Conservation (phyloP, 306 rosid genomes). For the Rubus idaeus region DNA sequence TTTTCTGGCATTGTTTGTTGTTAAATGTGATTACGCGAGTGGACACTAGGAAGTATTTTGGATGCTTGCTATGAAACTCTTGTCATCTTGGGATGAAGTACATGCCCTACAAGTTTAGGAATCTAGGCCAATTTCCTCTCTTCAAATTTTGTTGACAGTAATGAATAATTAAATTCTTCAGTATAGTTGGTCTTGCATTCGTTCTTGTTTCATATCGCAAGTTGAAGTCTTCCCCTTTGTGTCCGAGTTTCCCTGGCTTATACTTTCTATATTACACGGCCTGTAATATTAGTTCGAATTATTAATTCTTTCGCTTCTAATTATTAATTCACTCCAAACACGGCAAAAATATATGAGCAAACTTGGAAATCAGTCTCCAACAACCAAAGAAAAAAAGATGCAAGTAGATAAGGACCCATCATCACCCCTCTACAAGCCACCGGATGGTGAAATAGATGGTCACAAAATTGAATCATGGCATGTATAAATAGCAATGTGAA, state of each 20-base stretch:
- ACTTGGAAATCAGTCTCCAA: background rate
- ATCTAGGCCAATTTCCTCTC: background rate
- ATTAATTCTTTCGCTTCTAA: no score
- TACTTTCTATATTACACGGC: no score
- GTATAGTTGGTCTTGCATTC: background rate
- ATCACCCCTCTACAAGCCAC: background rate
- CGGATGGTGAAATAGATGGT: background rate
- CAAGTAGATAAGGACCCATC: background rate
- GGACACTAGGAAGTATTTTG: background rate
- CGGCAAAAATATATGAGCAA: background rate
- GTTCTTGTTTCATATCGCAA: background rate
- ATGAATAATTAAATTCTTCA: constrained; percentile 12
- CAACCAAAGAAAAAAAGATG: background rate
- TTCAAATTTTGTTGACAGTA: background rate
- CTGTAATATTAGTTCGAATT: no score
- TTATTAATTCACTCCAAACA: no score
- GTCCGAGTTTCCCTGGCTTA: no score
- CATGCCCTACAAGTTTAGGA: background rate
- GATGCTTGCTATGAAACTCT: background rate
- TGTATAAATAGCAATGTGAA: no score
- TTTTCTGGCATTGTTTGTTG: constrained; percentile 5
- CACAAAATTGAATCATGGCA: background rate
- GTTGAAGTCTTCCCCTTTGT: background rate
- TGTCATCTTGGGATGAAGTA: background rate
- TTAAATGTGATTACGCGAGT: background rate